phyloP scores from a whole-genome alignment of 108 stramenopile genomes.

The Nitzschia palea region DNA sequence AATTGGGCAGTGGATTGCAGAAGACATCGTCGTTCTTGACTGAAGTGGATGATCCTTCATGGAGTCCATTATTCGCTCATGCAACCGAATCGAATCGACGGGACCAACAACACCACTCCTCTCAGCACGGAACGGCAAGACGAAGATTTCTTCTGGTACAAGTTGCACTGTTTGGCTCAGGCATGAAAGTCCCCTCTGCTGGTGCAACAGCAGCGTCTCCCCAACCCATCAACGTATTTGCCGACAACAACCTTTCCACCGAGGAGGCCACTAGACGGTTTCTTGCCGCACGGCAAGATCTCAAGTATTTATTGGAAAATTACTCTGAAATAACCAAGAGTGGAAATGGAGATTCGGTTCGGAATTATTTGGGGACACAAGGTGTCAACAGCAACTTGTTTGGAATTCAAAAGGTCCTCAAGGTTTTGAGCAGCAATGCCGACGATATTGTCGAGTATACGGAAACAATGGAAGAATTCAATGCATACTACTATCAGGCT shows the following conservation, averaged over 20 bases:
- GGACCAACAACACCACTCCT: no score
- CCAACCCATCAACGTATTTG: background rate
- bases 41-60: no score
- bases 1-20: no score
- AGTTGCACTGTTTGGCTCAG: no score
- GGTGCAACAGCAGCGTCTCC: slow-evolving; percentile 1
- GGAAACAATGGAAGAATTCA: slow-evolving; percentile 59
- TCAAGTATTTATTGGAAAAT: slow-evolving; percentile 49
- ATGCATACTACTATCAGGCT: slow-evolving; percentile 52
- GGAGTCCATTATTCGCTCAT: no score
- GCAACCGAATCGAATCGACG: no score
- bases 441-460: slow-evolving; percentile 64
- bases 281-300: slow-evolving; percentile 39
- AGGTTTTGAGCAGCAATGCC: slow-evolving; percentile 42
- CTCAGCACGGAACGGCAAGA: no score
- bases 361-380: slow-evolving; percentile 59
- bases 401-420: slow-evolving; percentile 57
- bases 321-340: slow-evolving; percentile 44
- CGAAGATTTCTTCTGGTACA: no score
- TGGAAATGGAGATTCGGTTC: slow-evolving; percentile 60
- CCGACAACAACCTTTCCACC: background rate
- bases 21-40: no score
- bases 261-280: slow-evolving; percentile 49
- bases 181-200: no score
- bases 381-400: slow-evolving; percentile 57